A percentile compares a stretch with the other conserved stretches of the same genome.
Conservation (phyloP, 1,139 yeast genomes). For the Debaryomyces robertsiae region DNA sequence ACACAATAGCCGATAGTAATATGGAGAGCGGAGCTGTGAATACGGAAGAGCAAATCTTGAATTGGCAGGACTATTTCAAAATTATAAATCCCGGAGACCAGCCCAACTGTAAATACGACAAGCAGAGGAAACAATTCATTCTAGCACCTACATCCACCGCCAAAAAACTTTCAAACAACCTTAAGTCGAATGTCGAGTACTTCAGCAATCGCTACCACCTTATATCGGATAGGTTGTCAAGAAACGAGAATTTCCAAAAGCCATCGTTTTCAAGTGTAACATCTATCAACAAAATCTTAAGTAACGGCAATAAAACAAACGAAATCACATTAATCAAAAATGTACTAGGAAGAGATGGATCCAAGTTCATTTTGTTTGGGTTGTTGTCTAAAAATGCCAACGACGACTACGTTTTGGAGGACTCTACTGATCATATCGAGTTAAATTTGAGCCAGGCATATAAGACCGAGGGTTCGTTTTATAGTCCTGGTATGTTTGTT, state of each 20-base stretch:
- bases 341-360: slow-evolving; percentile 80
- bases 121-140: slow-evolving; percentile 64
- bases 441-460: slow-evolving; percentile 66
- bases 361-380: slow-evolving; percentile 77
- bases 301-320: slow-evolving; percentile 32
- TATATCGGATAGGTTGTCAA: slow-evolving; percentile 65
- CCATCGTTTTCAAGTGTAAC: slow-evolving; percentile 45
- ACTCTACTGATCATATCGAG: slow-evolving; percentile 75
- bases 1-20: slow-evolving; percentile 32
- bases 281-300: slow-evolving; percentile 32
- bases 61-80: slow-evolving; percentile 76
- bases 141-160: slow-evolving; percentile 19
- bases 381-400: slow-evolving; percentile 61
- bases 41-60: slow-evolving; percentile 31
- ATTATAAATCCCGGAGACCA: slow-evolving; percentile 67
- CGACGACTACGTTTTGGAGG: slow-evolving; percentile 79
- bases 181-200: slow-evolving; percentile 28
- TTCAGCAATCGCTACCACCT: slow-evolving; percentile 55
- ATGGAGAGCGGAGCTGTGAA: slow-evolving; percentile 13
- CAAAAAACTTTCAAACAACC: slow-evolving; percentile 21
- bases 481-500: slow-evolving; percentile 77
- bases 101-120: slow-evolving; percentile 67
- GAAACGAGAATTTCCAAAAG: slow-evolving; percentile 75
- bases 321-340: slow-evolving; percentile 79
- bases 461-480: slow-evolving; percentile 69